A percentile compares a stretch with the other conserved stretches of the same genome.
Conservation (phyloP, 2,329 filamentous ascomycete species). For the Trichoderma cornu-damae region DNA sequence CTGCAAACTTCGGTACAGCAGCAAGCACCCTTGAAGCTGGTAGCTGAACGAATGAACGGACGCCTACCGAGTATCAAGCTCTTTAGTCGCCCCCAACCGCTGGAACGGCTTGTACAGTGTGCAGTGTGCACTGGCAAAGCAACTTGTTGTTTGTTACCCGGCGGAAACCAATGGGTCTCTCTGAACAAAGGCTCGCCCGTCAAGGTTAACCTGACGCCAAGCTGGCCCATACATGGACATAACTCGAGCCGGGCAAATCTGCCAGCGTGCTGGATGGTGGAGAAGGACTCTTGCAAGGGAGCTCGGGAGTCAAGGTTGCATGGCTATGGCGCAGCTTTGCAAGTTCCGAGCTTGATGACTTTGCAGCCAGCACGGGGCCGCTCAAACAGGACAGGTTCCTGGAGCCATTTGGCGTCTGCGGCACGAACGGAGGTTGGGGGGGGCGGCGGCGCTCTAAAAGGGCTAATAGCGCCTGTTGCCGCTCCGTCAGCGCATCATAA, state of each 20-base stretch:
- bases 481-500: slow-evolving; percentile 15
- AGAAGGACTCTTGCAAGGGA: background rate
- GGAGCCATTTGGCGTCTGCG: background rate
- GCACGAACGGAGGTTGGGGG: slow-evolving; percentile 9
- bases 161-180: too few relatives aligned
- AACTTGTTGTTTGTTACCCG: too few relatives aligned
- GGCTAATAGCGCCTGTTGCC: slow-evolving; percentile 6
- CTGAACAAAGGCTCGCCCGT: too few relatives aligned
- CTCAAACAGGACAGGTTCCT: slow-evolving; percentile 6
- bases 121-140: too few relatives aligned
- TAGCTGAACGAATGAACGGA: too few relatives aligned
- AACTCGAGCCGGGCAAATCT: slow-evolving; percentile 6
- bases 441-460: slow-evolving; percentile 4
- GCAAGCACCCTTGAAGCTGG: too few relatives aligned
- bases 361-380: background rate
- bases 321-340: background rate
- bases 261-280: background rate
- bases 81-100: too few relatives aligned
- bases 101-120: too few relatives aligned
- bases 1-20: too few relatives aligned
- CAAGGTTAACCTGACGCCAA: too few relatives aligned
- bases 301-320: background rate
- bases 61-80: too few relatives aligned
- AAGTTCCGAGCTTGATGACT: slow-evolving; percentile 6
- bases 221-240: background rate